Conservation (phyloP, 306 rosid species). For the Prosopis cineraria region DNA sequence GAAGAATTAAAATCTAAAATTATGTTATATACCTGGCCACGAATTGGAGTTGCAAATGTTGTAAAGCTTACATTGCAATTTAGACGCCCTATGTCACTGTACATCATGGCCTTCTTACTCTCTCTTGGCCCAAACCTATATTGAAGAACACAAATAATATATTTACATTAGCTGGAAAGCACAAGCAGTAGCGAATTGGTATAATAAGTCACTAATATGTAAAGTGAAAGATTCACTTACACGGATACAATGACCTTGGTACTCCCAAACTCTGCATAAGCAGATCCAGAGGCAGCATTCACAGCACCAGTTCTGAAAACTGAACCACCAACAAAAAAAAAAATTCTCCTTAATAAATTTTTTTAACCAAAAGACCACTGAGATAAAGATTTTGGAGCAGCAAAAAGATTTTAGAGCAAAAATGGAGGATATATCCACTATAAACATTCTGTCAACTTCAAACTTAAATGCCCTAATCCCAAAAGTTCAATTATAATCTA, state of each 20-base stretch:
- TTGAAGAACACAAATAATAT: conserved; percentile 13
- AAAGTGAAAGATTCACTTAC: conserved; percentile 58
- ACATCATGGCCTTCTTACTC: conserved; percentile 96
- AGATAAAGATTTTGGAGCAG: conserved; percentile 2
- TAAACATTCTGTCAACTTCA: neutral
- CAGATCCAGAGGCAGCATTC: conserved; percentile 95
- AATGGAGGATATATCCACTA: neutral
- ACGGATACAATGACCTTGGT: conserved; percentile 97
- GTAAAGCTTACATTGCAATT: conserved; percentile 88
- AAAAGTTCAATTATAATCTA: neutral
- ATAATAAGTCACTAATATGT: neutral
- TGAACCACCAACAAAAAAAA: conserved; percentile 38
- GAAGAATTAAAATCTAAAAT: neutral
- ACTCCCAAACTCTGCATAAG: conserved; percentile 92
- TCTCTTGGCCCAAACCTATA: conserved; percentile 95
- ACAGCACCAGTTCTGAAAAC: conserved; percentile 98
- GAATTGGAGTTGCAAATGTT: conserved; percentile 79
- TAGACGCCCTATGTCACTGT: conserved; percentile 84
- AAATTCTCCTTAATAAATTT: conserved; percentile 14
- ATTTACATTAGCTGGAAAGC: conserved; percentile 24
- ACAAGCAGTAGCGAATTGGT: conserved; percentile 16
- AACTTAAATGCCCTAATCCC: neutral
- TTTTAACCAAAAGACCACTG: neutral
- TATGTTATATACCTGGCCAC: conserved; percentile 69
- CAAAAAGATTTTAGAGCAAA: neutral